A percentile compares a stretch with the other conserved stretches of the same genome.
Evolutionary conservation across 2,329 filamentous ascomycete species (phyloP).

Genomic region (Penicillium sp.): DNA sequence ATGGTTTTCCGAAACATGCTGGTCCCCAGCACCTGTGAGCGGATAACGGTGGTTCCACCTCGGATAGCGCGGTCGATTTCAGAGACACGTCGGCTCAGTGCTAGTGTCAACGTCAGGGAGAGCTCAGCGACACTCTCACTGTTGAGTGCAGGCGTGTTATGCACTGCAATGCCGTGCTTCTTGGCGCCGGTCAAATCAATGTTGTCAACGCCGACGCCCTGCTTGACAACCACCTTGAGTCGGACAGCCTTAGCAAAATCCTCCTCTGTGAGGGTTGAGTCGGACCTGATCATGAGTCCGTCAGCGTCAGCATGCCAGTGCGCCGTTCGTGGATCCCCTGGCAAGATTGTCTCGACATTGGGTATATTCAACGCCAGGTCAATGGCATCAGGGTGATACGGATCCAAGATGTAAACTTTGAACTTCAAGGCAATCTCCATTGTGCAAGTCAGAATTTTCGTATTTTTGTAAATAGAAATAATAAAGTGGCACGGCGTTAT

Average conservation of each 20-base stretch:
- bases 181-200: neutral
- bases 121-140: neutral
- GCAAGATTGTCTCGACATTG: neutral
- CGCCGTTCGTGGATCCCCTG: neutral
- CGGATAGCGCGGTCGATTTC: neutral
- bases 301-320: neutral
- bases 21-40: neutral
- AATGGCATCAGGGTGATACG: neutral
- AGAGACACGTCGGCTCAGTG: neutral
- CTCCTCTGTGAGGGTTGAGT: constrained; percentile 14
- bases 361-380: neutral
- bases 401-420: neutral
- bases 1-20: neutral
- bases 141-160: neutral
- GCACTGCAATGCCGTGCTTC: neutral
- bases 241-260: constrained; percentile 17
- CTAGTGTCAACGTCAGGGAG: neutral
- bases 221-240: neutral
- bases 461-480: no score
- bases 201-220: neutral
- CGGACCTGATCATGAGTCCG: neutral
- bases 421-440: no score
- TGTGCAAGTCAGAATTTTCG: no score
- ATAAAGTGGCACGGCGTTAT: no score
- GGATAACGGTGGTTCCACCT: neutral